These are phyloP conservation scores for Vitis rotundifolia DNA, from an alignment of 164 flowering plant species.

Conservation along the genomic window DNA sequence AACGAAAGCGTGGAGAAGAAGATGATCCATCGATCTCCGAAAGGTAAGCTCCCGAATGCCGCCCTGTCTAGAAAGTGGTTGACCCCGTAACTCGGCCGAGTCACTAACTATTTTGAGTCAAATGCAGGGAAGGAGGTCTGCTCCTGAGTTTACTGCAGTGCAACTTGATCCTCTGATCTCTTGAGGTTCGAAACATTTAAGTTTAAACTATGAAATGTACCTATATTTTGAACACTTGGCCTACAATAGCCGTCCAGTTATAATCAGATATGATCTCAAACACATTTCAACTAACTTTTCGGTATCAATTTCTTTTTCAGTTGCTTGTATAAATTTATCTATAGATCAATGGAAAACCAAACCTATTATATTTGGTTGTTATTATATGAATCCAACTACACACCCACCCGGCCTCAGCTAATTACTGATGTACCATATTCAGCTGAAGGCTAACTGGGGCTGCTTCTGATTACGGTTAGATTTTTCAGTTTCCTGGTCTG, in stretches of 20 bases:
- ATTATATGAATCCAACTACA: background rate
- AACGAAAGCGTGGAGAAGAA: conserved; percentile 28
- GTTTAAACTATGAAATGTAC: too few relatives aligned
- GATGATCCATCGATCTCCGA: conserved; percentile 10
- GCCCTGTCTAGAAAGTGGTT: background rate
- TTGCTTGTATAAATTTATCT: too few relatives aligned
- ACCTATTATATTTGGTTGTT: too few relatives aligned
- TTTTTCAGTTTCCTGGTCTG: conserved; percentile 28
- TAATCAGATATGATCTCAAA: too few relatives aligned
- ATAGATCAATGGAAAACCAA: too few relatives aligned
- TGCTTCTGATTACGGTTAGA: conserved; percentile 12
- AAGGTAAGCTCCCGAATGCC: conserved; percentile 8
- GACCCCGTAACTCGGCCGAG: background rate
- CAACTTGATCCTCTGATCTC: conserved; percentile 15
- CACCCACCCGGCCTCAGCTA: background rate
- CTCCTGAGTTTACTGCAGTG: conserved; percentile 22
- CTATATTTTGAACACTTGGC: too few relatives aligned
- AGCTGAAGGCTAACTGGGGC: conserved; percentile 31
- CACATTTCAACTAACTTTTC: too few relatives aligned
- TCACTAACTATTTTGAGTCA: background rate
- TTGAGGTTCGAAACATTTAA: too few relatives aligned
- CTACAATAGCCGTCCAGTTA: too few relatives aligned
- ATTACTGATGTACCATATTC: background rate
- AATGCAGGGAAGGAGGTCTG: conserved; percentile 31
- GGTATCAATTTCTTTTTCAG: too few relatives aligned